Conservation (phyloP, 1,284 basidiomycete species). For the Pseudozyma tsukubaensis region DNA sequence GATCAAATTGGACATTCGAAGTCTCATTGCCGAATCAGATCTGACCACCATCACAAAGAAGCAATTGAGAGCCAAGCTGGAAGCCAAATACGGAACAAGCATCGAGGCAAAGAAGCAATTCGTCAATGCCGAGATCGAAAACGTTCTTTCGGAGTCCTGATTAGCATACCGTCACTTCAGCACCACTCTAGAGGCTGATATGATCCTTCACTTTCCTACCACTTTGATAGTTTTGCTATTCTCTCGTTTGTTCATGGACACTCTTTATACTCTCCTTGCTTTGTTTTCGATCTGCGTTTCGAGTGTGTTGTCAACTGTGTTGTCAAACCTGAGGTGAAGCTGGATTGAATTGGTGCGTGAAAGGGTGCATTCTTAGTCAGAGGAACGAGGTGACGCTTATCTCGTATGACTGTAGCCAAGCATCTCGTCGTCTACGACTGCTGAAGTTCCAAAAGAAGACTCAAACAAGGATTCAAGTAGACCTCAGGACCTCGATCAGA, state of each 20-base stretch:
- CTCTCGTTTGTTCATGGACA: conserved; percentile 1
- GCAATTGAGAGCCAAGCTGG: conserved; percentile 57
- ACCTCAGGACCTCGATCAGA: too few species aligned
- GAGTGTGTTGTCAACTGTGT: too few species aligned
- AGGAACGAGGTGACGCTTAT: too few species aligned
- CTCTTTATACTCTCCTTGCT: not conserved
- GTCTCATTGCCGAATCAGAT: conserved; percentile 58
- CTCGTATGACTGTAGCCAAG: too few species aligned
- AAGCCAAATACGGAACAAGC: conserved; percentile 53
- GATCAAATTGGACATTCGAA: conserved; percentile 60
- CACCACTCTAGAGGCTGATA: not conserved
- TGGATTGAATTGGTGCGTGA: too few species aligned
- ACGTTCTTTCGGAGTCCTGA: conserved; percentile 42
- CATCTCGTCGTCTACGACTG: too few species aligned
- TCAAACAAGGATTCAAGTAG: too few species aligned
- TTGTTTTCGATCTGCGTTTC: not conserved
- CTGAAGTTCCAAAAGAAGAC: too few species aligned
- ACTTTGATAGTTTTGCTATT: not conserved
- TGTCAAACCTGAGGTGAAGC: too few species aligned
- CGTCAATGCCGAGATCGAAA: conserved; percentile 62
- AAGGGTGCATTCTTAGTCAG: too few species aligned
- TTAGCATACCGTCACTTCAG: not conserved
- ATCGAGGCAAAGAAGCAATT: conserved; percentile 63
- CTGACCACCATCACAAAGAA: conserved; percentile 64
- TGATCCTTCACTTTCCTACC: not conserved